These are phyloP conservation scores for Tephrocybe sp. DNA, from an alignment of 768 basidiomycete species.

Conservation along the genomic window DNA sequence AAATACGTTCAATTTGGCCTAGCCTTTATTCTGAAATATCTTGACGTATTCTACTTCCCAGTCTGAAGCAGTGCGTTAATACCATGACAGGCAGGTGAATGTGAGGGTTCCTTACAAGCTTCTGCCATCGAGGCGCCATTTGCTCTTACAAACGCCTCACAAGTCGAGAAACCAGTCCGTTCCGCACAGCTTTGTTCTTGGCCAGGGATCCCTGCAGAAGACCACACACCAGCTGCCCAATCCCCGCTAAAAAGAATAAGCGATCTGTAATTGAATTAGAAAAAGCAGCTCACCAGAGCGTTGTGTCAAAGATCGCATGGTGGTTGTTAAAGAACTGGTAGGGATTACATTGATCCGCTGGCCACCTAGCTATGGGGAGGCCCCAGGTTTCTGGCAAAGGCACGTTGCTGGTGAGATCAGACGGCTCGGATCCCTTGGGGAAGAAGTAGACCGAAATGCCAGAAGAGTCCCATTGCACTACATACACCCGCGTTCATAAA, in stretches of 20 bases:
- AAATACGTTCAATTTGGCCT: not conserved
- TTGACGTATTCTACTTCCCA: constrained; percentile 81
- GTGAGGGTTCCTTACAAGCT: constrained; percentile 71
- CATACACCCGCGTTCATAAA: not conserved
- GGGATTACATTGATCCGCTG: constrained; percentile 72
- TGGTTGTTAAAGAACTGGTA: constrained; percentile 79
- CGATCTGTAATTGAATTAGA: not conserved
- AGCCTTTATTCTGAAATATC: constrained; percentile 53
- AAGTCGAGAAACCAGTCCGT: constrained; percentile 80
- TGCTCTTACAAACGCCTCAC: constrained; percentile 72
- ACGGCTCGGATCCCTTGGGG: constrained; percentile 67
- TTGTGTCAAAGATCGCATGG: constrained; percentile 81
- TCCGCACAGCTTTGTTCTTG: constrained; percentile 85
- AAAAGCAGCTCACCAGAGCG: constrained; percentile 61
- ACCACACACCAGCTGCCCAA: constrained; percentile 89
- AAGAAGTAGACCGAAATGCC: constrained; percentile 88
- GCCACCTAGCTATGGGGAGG: constrained; percentile 75
- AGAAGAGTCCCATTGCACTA: constrained; percentile 73
- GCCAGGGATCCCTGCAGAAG: constrained; percentile 68
- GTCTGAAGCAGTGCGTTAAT: constrained; percentile 41
- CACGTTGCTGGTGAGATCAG: constrained; percentile 70
- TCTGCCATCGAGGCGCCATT: constrained; percentile 70
- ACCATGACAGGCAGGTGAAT: no score
- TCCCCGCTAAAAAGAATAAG: constrained; percentile 58
- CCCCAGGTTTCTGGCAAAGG: constrained; percentile 82